Percentiles rank a stretch among this genome's conserved stretches.
phyloP scores from a whole-genome alignment of 1,139 yeast species.

The Eremothecium cymbalariae region DNA sequence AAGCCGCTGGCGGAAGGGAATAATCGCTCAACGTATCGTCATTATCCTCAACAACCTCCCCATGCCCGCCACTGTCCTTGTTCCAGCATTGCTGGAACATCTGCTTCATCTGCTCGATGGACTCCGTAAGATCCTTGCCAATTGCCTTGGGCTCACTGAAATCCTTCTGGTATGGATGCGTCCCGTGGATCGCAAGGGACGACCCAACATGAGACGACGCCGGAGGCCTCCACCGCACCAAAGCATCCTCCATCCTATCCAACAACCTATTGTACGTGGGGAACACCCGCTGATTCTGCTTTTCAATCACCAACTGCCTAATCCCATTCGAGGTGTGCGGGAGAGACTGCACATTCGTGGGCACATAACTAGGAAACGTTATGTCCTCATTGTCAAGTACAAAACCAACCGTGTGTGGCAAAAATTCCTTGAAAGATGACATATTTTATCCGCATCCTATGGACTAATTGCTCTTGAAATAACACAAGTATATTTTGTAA shows the following conservation, averaged over 20 bases:
- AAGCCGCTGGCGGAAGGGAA: slow-evolving; percentile 5
- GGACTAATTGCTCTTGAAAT: no score
- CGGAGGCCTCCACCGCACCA: slow-evolving; percentile 47
- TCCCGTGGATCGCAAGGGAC: slow-evolving; percentile 21
- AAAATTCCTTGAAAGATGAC: slow-evolving; percentile 3
- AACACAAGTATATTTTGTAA: no score
- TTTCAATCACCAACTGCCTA: slow-evolving; percentile 27
- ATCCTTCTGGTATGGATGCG: slow-evolving; percentile 23
- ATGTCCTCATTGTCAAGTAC: slow-evolving; percentile 5
- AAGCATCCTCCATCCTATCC: slow-evolving; percentile 43
- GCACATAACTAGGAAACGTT: slow-evolving; percentile 5
- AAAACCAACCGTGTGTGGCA: slow-evolving; percentile 5
- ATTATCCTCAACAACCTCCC: slow-evolving; percentile 3
- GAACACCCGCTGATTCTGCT: slow-evolving; percentile 26
- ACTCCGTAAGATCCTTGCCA: slow-evolving; percentile 2
- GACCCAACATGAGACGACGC: slow-evolving; percentile 34
- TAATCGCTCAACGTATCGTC: slow-evolving; percentile 5
- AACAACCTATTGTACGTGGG: slow-evolving; percentile 33
- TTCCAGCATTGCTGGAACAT: slow-evolving; percentile 4
- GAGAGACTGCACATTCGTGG: slow-evolving; percentile 4
- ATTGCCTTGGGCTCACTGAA: slow-evolving; percentile 3
- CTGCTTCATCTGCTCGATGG: slow-evolving; percentile 6
- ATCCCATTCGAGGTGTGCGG: slow-evolving; percentile 11
- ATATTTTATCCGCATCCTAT: background rate
- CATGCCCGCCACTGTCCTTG: background rate